A percentile compares a stretch with the other conserved stretches of the same genome.
phyloP scores from a whole-genome alignment of 2,329 filamentous ascomycete species.

The Anisogramma anomala region DNA sequence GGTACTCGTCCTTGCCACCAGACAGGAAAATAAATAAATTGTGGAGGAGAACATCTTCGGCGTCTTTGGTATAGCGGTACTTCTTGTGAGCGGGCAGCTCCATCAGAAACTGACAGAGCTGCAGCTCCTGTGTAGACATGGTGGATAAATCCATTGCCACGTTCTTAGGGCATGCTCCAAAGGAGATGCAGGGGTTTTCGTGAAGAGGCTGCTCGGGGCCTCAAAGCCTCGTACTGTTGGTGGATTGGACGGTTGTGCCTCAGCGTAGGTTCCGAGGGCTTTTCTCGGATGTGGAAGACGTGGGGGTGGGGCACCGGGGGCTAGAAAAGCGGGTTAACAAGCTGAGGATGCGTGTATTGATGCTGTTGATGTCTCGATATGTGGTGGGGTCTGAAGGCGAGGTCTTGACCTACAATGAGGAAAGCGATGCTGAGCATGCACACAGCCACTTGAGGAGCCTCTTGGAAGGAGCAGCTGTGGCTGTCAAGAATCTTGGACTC shows the following conservation, averaged over 20 bases:
- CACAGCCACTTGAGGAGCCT: too few relatives aligned
- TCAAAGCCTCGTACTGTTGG: neutral
- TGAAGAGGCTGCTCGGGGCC: neutral
- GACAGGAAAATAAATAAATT: conserved; percentile 82
- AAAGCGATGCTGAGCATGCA: neutral
- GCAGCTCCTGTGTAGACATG: conserved; percentile 60
- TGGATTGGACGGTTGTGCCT: neutral
- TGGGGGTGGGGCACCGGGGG: too few relatives aligned
- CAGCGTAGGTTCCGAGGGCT: neutral
- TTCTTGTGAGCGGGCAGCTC: conserved; percentile 61
- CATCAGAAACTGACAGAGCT: conserved; percentile 73
- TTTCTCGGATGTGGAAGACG: too few relatives aligned
- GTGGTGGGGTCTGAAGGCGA: too few relatives aligned
- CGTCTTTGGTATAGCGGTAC: conserved; percentile 64
- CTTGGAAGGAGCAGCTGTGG: neutral
- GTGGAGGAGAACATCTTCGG: conserved; percentile 60
- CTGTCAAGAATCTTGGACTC: neutral
- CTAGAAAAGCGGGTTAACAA: too few relatives aligned
- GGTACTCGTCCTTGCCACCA: conserved; percentile 59
- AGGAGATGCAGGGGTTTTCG: neutral
- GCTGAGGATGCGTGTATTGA: neutral
- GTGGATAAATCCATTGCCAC: conserved; percentile 34
- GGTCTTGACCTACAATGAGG: neutral
- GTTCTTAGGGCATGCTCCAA: conserved; percentile 11
- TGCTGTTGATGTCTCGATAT: too few relatives aligned